phyloP scores from a whole-genome alignment of 345 rosid genomes.

The Eucalyptus cloeziana region DNA sequence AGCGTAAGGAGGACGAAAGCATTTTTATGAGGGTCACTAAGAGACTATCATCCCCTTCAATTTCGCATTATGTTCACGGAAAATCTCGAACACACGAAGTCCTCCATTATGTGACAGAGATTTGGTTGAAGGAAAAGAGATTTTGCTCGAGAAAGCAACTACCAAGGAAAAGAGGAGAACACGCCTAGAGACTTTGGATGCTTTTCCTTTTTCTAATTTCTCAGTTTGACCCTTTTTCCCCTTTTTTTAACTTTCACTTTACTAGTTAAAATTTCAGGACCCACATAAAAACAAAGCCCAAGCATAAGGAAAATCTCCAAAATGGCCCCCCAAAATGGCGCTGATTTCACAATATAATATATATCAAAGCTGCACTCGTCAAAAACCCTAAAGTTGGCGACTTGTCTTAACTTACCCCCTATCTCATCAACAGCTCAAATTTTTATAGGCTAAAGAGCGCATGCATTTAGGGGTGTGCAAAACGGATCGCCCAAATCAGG shows the following conservation, averaged over 20 bases:
- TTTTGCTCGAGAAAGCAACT: not conserved
- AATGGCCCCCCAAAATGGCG: not conserved
- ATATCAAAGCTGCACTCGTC: not conserved
- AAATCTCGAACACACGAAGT: fast-evolving
- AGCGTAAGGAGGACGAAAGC: not conserved
- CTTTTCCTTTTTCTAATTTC: not conserved
- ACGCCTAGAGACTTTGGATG: not conserved
- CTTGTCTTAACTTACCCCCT: not conserved
- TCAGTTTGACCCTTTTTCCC: not conserved
- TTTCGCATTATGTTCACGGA: not conserved
- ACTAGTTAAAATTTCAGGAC: not conserved
- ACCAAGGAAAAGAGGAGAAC: not conserved
- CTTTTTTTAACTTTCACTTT: not conserved
- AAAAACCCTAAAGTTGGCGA: not conserved
- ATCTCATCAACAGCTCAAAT: not conserved
- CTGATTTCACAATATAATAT: not conserved
- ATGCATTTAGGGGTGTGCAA: too few relatives aligned
- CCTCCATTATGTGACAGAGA: not conserved
- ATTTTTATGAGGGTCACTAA: not conserved
- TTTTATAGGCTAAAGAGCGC: not conserved
- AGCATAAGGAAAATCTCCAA: not conserved
- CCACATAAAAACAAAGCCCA: not conserved
- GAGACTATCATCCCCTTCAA: not conserved
- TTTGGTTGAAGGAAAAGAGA: not conserved
- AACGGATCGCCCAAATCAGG: too few relatives aligned